These are phyloP conservation scores for Tylopilus felleus DNA, from an alignment of 768 basidiomycete genomes.

Conservation along the genomic window DNA sequence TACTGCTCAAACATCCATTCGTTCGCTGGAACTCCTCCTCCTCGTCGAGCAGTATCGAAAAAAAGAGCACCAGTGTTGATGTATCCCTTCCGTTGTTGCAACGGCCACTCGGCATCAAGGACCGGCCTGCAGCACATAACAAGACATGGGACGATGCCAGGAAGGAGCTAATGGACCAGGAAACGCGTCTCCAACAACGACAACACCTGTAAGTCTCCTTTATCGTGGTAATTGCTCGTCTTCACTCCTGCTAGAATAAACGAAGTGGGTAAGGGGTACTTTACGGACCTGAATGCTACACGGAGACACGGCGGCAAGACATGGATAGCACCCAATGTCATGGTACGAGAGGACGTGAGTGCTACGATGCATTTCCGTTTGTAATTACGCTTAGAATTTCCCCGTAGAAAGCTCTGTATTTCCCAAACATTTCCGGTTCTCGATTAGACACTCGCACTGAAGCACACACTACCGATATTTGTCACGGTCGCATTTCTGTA, in stretches of 20 bases:
- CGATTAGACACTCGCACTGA: conserved; percentile 52
- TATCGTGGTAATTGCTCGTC: not conserved
- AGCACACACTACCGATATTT: conserved; percentile 75
- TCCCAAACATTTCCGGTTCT: conserved; percentile 81
- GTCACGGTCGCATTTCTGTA: conserved; percentile 71
- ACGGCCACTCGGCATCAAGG: conserved; percentile 73
- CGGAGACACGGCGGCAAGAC: conserved; percentile 86
- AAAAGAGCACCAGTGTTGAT: conserved; percentile 1
- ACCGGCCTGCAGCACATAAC: conserved; percentile 57
- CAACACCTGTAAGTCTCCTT: conserved; percentile 46
- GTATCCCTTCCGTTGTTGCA: conserved; percentile 40
- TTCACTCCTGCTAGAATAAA: conserved; percentile 42
- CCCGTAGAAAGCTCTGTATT: conserved; percentile 81
- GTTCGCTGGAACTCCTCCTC: conserved; percentile 23
- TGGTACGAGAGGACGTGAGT: conserved; percentile 89
- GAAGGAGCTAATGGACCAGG: conserved; percentile 69
- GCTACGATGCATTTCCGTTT: not conserved
- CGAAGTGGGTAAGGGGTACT: conserved; percentile 78
- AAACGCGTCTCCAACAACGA: conserved; percentile 67
- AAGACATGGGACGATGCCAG: conserved; percentile 60
- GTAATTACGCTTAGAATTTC: not conserved
- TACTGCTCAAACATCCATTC: conserved; percentile 8
- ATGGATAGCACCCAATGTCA: conserved; percentile 86
- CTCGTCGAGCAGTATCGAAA: conserved; percentile 1
- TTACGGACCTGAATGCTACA: conserved; percentile 79